Evolutionary conservation across 805 yeast species (phyloP).

Genomic region (Suhomyces vadensis): DNA sequence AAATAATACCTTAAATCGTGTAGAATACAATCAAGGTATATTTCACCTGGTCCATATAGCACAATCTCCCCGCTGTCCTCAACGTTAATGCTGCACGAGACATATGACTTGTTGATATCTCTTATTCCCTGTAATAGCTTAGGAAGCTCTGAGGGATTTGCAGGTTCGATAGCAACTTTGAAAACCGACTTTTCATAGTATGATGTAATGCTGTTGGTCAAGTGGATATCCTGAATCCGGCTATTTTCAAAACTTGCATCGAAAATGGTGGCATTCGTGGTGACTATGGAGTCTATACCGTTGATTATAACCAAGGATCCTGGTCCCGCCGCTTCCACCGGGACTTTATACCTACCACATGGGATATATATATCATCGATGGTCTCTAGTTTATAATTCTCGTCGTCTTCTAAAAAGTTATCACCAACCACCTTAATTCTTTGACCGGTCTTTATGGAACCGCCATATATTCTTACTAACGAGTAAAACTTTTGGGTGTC

Average conservation of each 20-base stretch:
- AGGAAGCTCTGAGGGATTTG: constrained; percentile 75
- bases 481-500: constrained; percentile 57
- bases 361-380: constrained; percentile 51
- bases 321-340: constrained; percentile 51
- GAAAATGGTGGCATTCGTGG: constrained; percentile 62
- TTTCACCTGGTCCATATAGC: constrained; percentile 80
- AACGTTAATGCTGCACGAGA: constrained; percentile 65
- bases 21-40: constrained; percentile 79
- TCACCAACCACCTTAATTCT: constrained; percentile 59
- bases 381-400: constrained; percentile 48
- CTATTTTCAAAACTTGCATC: constrained; percentile 20
- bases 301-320: constrained; percentile 72
- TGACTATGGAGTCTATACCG: constrained; percentile 59
- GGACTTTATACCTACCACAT: constrained; percentile 69
- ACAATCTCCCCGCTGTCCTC: constrained; percentile 91
- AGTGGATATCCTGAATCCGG: constrained; percentile 30
- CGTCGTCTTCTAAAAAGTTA: constrained; percentile 48
- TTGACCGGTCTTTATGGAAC: constrained; percentile 51
- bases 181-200: constrained; percentile 51
- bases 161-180: constrained; percentile 83
- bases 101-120: constrained; percentile 59
- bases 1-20: constrained; percentile 71
- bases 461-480: constrained; percentile 62
- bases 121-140: constrained; percentile 69
- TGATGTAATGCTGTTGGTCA: constrained; percentile 16